Evolutionary conservation across 306 rosid genomes (phyloP), one percentile per base, ranked within the genome.

Genomic region (Notholithocarpus densiflorus): DNA sequence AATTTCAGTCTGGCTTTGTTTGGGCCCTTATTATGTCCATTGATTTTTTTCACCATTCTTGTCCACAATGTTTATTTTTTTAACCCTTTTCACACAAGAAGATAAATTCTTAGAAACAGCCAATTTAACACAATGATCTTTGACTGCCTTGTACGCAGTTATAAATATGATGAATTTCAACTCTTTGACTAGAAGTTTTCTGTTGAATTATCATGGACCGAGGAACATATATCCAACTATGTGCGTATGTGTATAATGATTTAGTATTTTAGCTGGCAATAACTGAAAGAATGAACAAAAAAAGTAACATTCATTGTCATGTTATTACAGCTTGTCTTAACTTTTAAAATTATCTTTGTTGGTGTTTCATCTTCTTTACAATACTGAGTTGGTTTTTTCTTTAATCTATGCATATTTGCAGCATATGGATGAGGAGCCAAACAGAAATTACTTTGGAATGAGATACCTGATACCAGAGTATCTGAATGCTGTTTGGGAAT

Each of bases 401-500:
- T 43, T 79, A 19, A 57, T 20, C 48, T 84, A 31, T 83, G 79
- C 31, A 54, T 84, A 18, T 77, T 62, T 73, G 75, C 77, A 91
- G 98, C 73, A 45, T 48, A 31, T 84, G 81, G 48, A 57, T 61
- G 97, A 93, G 88, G 97, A 87, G 81, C 97, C 98, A 5, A 90
- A 91, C 81, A 86, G 62, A 80, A 91, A 93, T 74, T 91, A 21
- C 87, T 88, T 87, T 37, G 89, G 89, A 71, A 43, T 90, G 24
- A 79, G 75, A 74, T 83, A 81, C 68, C 19, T 84, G 69, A 76
- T 90, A 17, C 79, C 86, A 5, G 29, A 19, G 83, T 76, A 90
- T 86, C 68, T 91, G 74, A 93, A 80, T 86, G 98, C 93, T 60
- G 59, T 84, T 9, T 90, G 95, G 95, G 97, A 91, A 88, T 87